A percentile compares a stretch with the other conserved stretches of the same genome.
These are phyloP conservation scores for Pyronema domesticum DNA, from an alignment of 495 filamentous ascomycete genomes.

Conservation along the genomic window DNA sequence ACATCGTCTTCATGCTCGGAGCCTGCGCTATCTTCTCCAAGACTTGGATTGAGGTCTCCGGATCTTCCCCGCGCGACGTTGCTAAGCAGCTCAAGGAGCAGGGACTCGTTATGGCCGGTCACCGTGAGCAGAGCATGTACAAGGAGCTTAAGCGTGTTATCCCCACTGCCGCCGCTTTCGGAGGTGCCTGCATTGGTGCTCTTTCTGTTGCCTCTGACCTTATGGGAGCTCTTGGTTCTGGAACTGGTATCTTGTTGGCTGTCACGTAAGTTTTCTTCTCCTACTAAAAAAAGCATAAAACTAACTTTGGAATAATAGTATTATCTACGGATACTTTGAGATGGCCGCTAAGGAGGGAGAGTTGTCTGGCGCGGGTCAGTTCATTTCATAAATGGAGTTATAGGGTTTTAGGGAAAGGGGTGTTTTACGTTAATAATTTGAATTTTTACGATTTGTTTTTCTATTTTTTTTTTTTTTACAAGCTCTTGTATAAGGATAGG, in stretches of 20 bases:
- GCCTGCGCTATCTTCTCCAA: slow-evolving; percentile 98
- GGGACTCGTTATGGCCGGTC: slow-evolving; percentile 96
- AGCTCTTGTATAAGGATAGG: no score
- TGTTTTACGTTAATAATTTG: no score
- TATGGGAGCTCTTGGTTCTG: slow-evolving; percentile 85
- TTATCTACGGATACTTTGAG: slow-evolving; percentile 98
- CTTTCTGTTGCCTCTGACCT: slow-evolving; percentile 91
- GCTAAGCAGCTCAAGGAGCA: slow-evolving; percentile 99
- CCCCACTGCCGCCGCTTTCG: slow-evolving; percentile 92
- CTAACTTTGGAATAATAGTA: slow-evolving; percentile 34
- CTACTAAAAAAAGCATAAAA: neutral
- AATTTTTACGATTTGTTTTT: no score
- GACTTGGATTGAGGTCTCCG: slow-evolving; percentile 99
- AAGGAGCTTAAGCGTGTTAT: slow-evolving; percentile 99
- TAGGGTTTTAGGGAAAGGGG: no score
- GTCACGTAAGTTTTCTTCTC: slow-evolving; percentile 67
- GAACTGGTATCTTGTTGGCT: slow-evolving; percentile 93
- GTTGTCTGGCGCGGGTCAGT: slow-evolving; percentile 42
- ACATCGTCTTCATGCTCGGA: slow-evolving; percentile 90
- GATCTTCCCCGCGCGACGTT: slow-evolving; percentile 90
- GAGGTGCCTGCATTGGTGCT: slow-evolving; percentile 97
- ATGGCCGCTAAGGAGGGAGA: slow-evolving; percentile 98
- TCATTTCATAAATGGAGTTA: slow-evolving; percentile 6
- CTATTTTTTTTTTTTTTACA: no score
- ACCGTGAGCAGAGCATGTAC: slow-evolving; percentile 99